Evolutionary conservation across 1,284 basidiomycete genomes (phyloP).

Genomic region (Coriolopsis trogii): DNA sequence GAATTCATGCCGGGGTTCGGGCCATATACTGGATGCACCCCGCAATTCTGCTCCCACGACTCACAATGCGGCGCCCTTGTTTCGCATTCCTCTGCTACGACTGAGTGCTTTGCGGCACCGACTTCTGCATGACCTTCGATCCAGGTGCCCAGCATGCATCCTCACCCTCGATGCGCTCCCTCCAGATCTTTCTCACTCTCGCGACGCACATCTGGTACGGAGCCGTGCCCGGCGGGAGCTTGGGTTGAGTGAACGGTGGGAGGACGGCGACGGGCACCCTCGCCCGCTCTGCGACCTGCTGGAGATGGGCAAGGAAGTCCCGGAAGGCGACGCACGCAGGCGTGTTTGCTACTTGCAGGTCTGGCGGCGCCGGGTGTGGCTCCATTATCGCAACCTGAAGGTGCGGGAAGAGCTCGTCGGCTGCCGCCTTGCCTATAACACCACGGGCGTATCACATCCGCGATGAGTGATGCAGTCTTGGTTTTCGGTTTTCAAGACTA

Average conservation of each 20-base stretch:
- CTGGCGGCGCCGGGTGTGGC: constrained; percentile 11
- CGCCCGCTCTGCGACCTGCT: constrained; percentile 2
- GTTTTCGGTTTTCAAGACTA: too few relatives aligned
- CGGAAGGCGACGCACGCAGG: not conserved
- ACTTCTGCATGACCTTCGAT: too few relatives aligned
- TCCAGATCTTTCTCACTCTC: constrained; percentile 10
- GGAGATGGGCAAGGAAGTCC: constrained; percentile 9
- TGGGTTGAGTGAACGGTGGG: constrained; percentile 3
- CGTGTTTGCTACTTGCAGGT: not conserved
- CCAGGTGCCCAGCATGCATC: too few relatives aligned
- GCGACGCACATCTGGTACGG: constrained; percentile 8
- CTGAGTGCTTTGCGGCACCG: too few relatives aligned
- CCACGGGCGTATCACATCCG: too few relatives aligned
- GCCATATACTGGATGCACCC: too few relatives aligned
- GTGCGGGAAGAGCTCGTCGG: constrained; percentile 11
- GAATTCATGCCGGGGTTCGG: too few relatives aligned
- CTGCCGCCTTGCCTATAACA: not conserved
- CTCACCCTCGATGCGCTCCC: constrained; percentile 11
- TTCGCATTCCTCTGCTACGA: too few relatives aligned
- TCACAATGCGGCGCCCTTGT: too few relatives aligned
- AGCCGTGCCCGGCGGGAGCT: constrained; percentile 3
- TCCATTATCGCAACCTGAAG: constrained; percentile 10
- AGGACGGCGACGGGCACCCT: constrained; percentile 8
- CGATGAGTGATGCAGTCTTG: not conserved
- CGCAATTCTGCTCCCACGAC: too few relatives aligned